Conservation (phyloP, 495 filamentous ascomycete species). For the Aspergillus kassunensis region DNA sequence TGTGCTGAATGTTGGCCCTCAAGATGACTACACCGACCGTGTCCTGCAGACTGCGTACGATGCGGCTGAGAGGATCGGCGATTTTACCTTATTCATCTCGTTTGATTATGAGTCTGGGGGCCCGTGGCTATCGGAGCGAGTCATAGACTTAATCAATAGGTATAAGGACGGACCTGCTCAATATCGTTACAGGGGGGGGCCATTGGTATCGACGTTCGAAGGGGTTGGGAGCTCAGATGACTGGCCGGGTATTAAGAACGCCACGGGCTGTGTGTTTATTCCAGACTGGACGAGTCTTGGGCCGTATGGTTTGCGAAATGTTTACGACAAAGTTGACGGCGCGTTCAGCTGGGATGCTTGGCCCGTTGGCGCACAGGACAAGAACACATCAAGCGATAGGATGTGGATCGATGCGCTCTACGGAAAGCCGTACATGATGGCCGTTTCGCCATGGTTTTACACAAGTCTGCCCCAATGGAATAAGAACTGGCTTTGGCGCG, state of each 20-base stretch:
- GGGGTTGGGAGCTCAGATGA: constrained; percentile 53
- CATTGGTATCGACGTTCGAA: constrained; percentile 73
- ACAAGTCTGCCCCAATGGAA: constrained; percentile 61
- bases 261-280: constrained; percentile 52
- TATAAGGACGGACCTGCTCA: constrained; percentile 51
- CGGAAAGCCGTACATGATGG: constrained; percentile 74
- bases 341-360: constrained; percentile 72
- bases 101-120: constrained; percentile 61
- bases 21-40: constrained; percentile 45
- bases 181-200: constrained; percentile 50
- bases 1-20: constrained; percentile 61
- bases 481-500: constrained; percentile 73
- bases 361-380: constrained; percentile 56
- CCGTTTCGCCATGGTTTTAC: constrained; percentile 75
- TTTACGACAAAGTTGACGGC: constrained; percentile 54
- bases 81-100: constrained; percentile 64
- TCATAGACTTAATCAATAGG: constrained; percentile 53
- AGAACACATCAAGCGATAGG: constrained; percentile 49
- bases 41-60: constrained; percentile 52
- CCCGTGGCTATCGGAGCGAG: constrained; percentile 52
- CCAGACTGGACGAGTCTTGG: constrained; percentile 62
- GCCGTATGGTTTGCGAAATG: constrained; percentile 41
- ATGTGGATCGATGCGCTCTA: constrained; percentile 46
- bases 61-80: constrained; percentile 46
- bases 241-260: constrained; percentile 53